Base-by-base conservation (phyloP, 768 basidiomycete genomes). In the Leccinum barrowsii region DNA sequence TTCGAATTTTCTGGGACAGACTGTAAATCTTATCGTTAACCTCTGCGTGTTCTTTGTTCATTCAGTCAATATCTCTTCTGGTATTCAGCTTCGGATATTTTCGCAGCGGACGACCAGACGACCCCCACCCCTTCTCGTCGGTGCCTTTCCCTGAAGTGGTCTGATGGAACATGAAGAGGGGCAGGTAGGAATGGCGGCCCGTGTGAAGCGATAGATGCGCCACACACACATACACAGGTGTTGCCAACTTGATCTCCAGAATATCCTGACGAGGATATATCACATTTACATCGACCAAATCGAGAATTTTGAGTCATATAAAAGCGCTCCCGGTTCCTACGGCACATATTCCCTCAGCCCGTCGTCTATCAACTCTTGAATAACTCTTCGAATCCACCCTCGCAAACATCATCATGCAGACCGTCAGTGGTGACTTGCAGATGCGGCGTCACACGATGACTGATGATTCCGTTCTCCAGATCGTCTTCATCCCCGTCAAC, bases 381-480 rank as follows among this genome's bases (percentile, higher is more conserved):
- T 13, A 57, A 47, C 40, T 50, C 24, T 2, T 7, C 19, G 26
- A 44, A 61, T 52, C 44, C 46, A 59, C 7, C 19, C 37, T 44
- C 28, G 19, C 48, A 0, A 19, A 57, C 4, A 54, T 1, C 53
- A 61, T n/a, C 46, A 67, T 67, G 65, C 65, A 67, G 50, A 65
- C 56, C 7, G 65, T 68, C 52, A 58, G 66, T 53, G n/a, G 17
- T 22, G 32, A 0, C 7, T 12, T 51, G 1, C 12, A 32, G 10
- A 34, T 3, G 35, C 52, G 24, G 10, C 4, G 49, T 26, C 32
- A 22, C 59, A 46, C n/a, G 3, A 30, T 10, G n/a, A 7, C 13
- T 30, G n/a, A 11, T 13, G 19, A 13, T 17, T 10, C 7, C 12
- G 17, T 11, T 46, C 17, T 28, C 44, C 42, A 67, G 66, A 35